Base-by-base conservation (phyloP, 805 yeast species). In the Spathaspora gorwiae region DNA sequence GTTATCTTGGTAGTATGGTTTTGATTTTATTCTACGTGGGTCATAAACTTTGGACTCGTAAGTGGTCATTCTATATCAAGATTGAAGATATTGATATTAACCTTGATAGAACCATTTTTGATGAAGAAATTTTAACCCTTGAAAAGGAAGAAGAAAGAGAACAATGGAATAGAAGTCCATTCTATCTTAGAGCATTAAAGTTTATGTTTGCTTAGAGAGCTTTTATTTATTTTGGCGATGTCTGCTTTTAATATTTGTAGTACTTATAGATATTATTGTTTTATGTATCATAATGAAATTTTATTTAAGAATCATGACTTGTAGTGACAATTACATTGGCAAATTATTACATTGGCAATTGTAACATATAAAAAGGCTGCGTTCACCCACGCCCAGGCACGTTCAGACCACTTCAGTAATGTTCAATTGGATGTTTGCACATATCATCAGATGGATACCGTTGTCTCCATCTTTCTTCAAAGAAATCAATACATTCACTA, bases 1-100 rank as follows among this genome's bases (percentile, higher is more conserved):
- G 52, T 37, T 66, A 66, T 51, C 54, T 66, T 44, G 71, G 67
- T 40, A 67, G 62, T 26, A 52, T 60, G 24, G 66, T 66, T n/a
- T 54, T 66, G 31, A 39, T 65, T 19, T 45, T 61, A 6, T 61
- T 64, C 47, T 66, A 65, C 44, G 35, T 59, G 27, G 64, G 66
- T 19, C 70, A 64, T 51, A 66, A 66, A 52, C n/a, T 66, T 15
- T 62, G 49, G 45, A 56, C 61, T 26, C 53, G 61, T 47, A 57
- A 65, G 47, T 66, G 70, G 71, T 43, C 42, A 38, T 48, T 65
- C 14, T 56, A 42, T 44, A 56, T 63, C 31, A 58, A 49, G 19
- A 45, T 61, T 15, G 46, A 57, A 35, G 66, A 66, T 9, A 64
- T 66, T 44, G 71, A 66, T 45, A 51, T 66, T 29, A 48, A 64